phyloP scores from a whole-genome alignment of 2,329 filamentous ascomycete genomes.

The Nothophaeocryptopus gaeumannii region DNA sequence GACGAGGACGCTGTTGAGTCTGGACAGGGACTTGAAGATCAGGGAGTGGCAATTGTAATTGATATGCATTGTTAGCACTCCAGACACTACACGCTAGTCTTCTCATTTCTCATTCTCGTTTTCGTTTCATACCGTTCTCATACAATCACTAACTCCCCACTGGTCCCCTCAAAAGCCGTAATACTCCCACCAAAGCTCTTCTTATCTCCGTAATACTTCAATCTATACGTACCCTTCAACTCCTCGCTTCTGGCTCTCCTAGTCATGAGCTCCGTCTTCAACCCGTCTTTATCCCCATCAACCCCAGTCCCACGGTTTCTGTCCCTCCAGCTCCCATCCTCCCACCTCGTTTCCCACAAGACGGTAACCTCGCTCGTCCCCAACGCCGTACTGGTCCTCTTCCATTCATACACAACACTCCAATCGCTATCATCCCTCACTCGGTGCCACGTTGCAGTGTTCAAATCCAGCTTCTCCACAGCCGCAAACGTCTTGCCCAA shows the following conservation, averaged over 20 bases:
- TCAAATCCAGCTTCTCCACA: conserved; percentile 61
- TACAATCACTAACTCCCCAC: conserved; percentile 51
- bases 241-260: conserved; percentile 32
- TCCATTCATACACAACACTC: conserved; percentile 79
- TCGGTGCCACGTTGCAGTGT: conserved; percentile 56
- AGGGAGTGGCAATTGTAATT: conserved; percentile 13
- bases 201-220: conserved; percentile 80
- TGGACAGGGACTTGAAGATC: conserved; percentile 13
- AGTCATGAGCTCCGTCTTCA: conserved; percentile 25
- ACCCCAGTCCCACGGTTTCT: background rate
- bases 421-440: conserved; percentile 77
- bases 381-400: conserved; percentile 63
- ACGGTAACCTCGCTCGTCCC: conserved; percentile 77
- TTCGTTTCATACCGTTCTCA: conserved; percentile 7
- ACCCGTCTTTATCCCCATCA: conserved; percentile 37
- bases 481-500: conserved; percentile 75
- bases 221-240: conserved; percentile 64
- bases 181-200: conserved; percentile 65
- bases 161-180: conserved; percentile 66
- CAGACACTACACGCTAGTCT: background rate
- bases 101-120: background rate
- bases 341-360: conserved; percentile 70
- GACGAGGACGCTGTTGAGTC: conserved; percentile 2
- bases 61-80: too few relatives aligned
- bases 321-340: conserved; percentile 37